Conservation (phyloP, 495 filamentous ascomycete species). For the Lineolata rhizophorae region DNA sequence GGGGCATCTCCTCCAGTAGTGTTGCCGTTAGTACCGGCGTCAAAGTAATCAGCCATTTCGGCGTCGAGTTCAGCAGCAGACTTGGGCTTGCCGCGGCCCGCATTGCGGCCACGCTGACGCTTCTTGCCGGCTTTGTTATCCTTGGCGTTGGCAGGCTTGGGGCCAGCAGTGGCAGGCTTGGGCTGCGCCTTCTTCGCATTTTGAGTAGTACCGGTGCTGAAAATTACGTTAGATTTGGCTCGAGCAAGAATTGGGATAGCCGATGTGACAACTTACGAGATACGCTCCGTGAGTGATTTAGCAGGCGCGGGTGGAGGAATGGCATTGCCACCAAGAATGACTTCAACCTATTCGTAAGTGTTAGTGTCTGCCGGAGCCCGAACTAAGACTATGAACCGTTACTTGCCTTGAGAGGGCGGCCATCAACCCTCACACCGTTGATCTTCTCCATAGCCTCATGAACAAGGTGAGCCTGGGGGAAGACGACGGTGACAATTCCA, state of each 20-base stretch:
- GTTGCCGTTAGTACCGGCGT: conserved; percentile 19
- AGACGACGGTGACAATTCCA: conserved; percentile 65
- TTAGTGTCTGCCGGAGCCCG: no score
- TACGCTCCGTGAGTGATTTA: conserved; percentile 69
- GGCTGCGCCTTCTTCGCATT: conserved; percentile 37
- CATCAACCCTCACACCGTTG: conserved; percentile 76
- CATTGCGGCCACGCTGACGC: conserved; percentile 25
- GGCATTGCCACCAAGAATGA: conserved; percentile 58
- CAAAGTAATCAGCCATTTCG: conserved; percentile 87
- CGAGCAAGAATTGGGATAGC: not conserved
- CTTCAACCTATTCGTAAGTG: conserved; percentile 43
- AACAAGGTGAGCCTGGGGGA: conserved; percentile 54
- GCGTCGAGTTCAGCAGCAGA: conserved; percentile 79
- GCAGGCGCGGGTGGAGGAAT: conserved; percentile 39
- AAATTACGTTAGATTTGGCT: no score
- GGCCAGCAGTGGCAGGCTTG: conserved; percentile 50
- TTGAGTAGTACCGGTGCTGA: conserved; percentile 14
- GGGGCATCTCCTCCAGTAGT: conserved; percentile 17
- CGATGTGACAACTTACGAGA: conserved; percentile 34
- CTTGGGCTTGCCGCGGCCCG: conserved; percentile 57
- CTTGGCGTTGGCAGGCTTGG: conserved; percentile 31
- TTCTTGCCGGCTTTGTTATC: conserved; percentile 22
- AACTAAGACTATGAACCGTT: not conserved
- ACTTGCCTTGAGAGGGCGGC: conserved; percentile 67
- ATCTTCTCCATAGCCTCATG: conserved; percentile 58